Evolutionary conservation across 352 stramenopile genomes (phyloP).

Genomic region (Globisporangium solare): DNA sequence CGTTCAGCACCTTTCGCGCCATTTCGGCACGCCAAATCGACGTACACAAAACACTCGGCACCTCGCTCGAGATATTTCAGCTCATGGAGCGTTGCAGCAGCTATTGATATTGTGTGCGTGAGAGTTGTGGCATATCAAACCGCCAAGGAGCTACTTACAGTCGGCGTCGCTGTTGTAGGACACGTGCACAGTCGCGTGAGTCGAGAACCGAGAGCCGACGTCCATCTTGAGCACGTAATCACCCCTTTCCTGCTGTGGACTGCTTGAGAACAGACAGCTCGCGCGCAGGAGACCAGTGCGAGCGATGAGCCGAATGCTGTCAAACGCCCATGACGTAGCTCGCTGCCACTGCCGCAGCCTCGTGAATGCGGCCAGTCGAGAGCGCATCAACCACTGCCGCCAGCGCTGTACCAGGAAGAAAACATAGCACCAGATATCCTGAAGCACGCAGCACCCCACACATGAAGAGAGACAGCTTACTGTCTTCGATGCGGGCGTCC

Average conservation of each 20-base stretch:
- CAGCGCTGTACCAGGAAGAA: slow-evolving; percentile 26
- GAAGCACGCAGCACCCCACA: not conserved
- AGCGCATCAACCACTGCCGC: slow-evolving; percentile 30
- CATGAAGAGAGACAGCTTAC: slow-evolving; percentile 14
- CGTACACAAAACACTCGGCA: slow-evolving; percentile 63
- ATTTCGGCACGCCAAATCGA: slow-evolving; percentile 49
- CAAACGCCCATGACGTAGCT: slow-evolving; percentile 22
- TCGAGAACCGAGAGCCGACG: slow-evolving; percentile 49
- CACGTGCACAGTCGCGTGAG: slow-evolving; percentile 41
- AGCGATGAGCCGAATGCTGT: slow-evolving; percentile 29
- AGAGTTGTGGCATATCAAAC: too few species aligned
- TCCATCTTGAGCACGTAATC: slow-evolving; percentile 70
- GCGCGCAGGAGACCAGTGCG: slow-evolving; percentile 39
- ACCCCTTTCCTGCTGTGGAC: slow-evolving; percentile 30
- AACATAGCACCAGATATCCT: not conserved
- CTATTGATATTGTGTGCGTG: slow-evolving; percentile 1
- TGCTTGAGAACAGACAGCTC: slow-evolving; percentile 30
- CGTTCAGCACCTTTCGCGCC: slow-evolving; percentile 41
- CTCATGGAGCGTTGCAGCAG: slow-evolving; percentile 58
- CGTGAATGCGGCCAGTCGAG: slow-evolving; percentile 32
- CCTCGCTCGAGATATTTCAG: slow-evolving; percentile 67
- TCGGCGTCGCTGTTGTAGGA: slow-evolving; percentile 67
- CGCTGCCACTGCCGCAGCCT: slow-evolving; percentile 25
- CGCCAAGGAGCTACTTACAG: slow-evolving; percentile 28
- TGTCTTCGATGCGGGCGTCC: slow-evolving; percentile 28